Evolutionary conservation across 768 basidiomycete genomes (phyloP), one percentile per base, ranked within the genome.

Genomic region (Gymnopilus junonius): DNA sequence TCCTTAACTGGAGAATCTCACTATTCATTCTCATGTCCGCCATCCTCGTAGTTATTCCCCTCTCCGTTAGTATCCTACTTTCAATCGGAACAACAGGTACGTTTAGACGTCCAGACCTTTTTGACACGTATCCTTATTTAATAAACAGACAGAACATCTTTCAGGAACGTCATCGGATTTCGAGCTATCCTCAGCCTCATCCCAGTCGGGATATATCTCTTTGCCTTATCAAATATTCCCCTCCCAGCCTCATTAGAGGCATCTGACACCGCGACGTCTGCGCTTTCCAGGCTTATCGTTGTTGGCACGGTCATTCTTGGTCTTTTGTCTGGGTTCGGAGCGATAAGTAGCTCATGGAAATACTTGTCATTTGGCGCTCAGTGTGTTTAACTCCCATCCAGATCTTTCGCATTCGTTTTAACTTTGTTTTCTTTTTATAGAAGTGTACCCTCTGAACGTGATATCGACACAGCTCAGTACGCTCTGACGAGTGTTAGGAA

Each of bases 271-370:
- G 76, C 83, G 25, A 83, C 82, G 8, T 77, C 85, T 1, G 79
- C 83, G 0, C 77, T 88, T 1, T 78, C 89, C 2, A 85, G 92
- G 11, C 80, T 94, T 14, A 85, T 90, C 20, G 89, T 93, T 20
- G 75, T 94, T 21, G 93, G 93, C 2, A 93, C 89, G 0, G 80
- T 88, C 31, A 84, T 93, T 59, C 86, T 95, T n/a, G 93, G 93
- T 5, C 71, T 88, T 2, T 79, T 95, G 5, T 92, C 93, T 0
- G 93, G 93, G 0, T 90, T 92, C 64, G 92, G 92, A 65, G 88
- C 91, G 3, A 80, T 91, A 51, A 87, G 82, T 65, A 88, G 84
- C 48, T 83, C 86, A 0, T 91, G 91, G 90, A 76, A 74, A 5
- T 87, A 82, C 68, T 71, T 89, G 12, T 86, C 87, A 0, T 71